Evolutionary conservation across 257 asterid species (phyloP).

Genomic region (Capsicum rhomboideum): DNA sequence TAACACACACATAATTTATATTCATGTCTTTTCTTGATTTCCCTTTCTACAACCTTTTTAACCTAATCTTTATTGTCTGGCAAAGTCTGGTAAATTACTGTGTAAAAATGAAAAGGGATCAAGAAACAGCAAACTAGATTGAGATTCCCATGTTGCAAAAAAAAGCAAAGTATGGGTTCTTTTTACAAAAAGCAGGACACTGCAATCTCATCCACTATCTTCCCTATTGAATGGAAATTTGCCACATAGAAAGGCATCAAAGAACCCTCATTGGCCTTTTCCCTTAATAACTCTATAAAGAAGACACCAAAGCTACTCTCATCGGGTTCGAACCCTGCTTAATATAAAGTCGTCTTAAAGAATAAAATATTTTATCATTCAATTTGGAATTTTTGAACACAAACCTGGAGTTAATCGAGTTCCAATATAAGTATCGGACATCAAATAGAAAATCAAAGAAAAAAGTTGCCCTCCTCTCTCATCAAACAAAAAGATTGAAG

Average conservation of each 20-base stretch:
- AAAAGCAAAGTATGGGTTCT: not conserved
- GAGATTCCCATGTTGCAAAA: not conserved
- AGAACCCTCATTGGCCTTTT: not conserved
- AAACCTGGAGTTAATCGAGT: too few species aligned
- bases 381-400: too few species aligned
- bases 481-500: not conserved
- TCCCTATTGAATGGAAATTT: slow-evolving; percentile 21
- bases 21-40: not conserved
- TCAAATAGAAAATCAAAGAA: too few species aligned
- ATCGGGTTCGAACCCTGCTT: too few species aligned
- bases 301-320: not conserved
- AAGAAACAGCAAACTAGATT: not conserved
- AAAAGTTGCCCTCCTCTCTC: not conserved
- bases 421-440: too few species aligned
- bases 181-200: slow-evolving; percentile 19
- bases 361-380: too few species aligned
- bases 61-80: not conserved
- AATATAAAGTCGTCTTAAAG: too few species aligned
- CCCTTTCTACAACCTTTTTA: not conserved
- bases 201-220: slow-evolving; percentile 29
- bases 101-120: not conserved
- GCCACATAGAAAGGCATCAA: slow-evolving; percentile 29
- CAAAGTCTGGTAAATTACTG: not conserved
- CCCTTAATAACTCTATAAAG: not conserved
- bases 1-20: too few species aligned